A percentile compares a stretch with the other conserved stretches of the same genome.
phyloP scores from a whole-genome alignment of 2,329 filamentous ascomycete genomes.

The Fusarium sp. region DNA sequence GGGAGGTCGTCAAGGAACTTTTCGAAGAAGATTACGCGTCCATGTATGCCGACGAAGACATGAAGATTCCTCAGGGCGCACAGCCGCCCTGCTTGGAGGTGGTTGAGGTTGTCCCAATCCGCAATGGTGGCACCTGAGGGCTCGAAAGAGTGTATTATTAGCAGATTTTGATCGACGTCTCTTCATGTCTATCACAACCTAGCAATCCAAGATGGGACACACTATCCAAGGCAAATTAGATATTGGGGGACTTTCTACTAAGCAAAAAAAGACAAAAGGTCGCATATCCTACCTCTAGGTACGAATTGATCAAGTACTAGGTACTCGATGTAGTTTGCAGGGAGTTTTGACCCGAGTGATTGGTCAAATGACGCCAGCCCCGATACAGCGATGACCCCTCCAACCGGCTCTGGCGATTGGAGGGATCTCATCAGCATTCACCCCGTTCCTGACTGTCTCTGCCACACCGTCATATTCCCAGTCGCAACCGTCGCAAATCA shows the following conservation, averaged over 20 bases:
- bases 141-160: background rate
- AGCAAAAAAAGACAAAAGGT: background rate
- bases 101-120: slow-evolving; percentile 1
- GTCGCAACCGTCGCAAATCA: slow-evolving; percentile 35
- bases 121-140: background rate
- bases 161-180: background rate
- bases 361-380: slow-evolving; percentile 40
- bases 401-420: slow-evolving; percentile 33
- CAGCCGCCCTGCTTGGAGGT: background rate
- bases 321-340: background rate
- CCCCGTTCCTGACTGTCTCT: slow-evolving; percentile 33
- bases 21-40: background rate
- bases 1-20: background rate
- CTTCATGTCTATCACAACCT: background rate
- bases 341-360: slow-evolving; percentile 7
- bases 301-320: background rate
- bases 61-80: background rate
- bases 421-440: slow-evolving; percentile 32
- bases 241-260: background rate
- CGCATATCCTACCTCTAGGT: background rate
- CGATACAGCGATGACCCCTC: slow-evolving; percentile 47
- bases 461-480: slow-evolving; percentile 39
- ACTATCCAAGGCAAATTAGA: background rate
- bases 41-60: background rate
- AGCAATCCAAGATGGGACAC: background rate